Conservation (phyloP, 2,329 filamentous ascomycete genomes). For the Aspergillus sp. region DNA sequence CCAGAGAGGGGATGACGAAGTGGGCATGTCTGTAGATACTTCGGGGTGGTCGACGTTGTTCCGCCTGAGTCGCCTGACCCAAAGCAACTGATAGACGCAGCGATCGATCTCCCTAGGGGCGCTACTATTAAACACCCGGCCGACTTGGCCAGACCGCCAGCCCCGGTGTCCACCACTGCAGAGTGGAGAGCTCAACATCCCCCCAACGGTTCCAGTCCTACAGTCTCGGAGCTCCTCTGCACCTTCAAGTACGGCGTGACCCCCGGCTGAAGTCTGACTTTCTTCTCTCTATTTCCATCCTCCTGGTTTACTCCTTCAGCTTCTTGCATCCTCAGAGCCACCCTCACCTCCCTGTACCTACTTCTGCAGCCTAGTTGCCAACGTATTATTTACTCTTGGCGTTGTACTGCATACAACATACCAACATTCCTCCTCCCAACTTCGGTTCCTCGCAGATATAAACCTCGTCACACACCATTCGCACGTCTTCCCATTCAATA, state of each 20-base stretch:
- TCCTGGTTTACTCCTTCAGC: neutral
- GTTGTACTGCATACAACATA: slow-evolving; percentile 12
- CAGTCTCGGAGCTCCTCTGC: slow-evolving; percentile 1
- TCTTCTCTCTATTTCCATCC: slow-evolving; percentile 1
- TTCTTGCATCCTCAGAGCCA: neutral
- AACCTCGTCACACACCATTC: neutral
- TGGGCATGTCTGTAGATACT: neutral
- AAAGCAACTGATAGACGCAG: slow-evolving; percentile 3
- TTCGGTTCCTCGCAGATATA: slow-evolving; percentile 5
- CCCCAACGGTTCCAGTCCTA: slow-evolving; percentile 17
- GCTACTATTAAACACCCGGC: slow-evolving; percentile 17
- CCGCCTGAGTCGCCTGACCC: slow-evolving; percentile 1
- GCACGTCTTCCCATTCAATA: neutral
- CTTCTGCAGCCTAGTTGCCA: neutral
- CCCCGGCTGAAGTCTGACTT: slow-evolving; percentile 7
- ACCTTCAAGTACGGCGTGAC: slow-evolving; percentile 14
- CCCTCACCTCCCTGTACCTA: neutral
- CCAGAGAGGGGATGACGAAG: neutral
- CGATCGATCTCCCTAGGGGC: slow-evolving; percentile 13
- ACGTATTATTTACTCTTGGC: slow-evolving; percentile 11
- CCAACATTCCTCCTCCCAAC: slow-evolving; percentile 15
- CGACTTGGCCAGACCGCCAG: slow-evolving; percentile 21
- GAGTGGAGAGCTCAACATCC: slow-evolving; percentile 11
- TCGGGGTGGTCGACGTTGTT: neutral
- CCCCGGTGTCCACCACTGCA: slow-evolving; percentile 7